Conservation (phyloP, 192 early-diverging fungal species). For the Ramicandelaber brevisporus region DNA sequence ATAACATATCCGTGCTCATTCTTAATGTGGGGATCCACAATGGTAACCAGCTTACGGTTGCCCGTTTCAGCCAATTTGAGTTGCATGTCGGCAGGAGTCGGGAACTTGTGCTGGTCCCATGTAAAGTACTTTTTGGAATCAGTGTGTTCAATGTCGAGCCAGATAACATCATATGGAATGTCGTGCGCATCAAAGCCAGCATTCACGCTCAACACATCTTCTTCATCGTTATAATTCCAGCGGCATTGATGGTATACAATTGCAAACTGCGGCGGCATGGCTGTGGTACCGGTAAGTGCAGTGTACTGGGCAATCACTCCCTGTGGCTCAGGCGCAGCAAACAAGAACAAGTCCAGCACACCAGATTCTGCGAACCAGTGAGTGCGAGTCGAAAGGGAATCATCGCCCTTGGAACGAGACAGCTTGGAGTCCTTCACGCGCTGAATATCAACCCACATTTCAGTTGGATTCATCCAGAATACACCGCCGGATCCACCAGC, state of each 20-base stretch:
- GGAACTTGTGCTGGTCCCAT: slow-evolving; percentile 83
- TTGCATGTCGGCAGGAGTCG: slow-evolving; percentile 68
- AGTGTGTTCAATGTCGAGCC: slow-evolving; percentile 99
- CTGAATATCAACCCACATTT: slow-evolving; percentile 95
- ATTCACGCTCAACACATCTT: slow-evolving; percentile 68
- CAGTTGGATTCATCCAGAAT: slow-evolving; percentile 82
- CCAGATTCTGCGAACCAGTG: slow-evolving; percentile 94
- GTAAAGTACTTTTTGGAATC: slow-evolving; percentile 95
- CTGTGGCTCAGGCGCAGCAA: slow-evolving; percentile 38
- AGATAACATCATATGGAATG: slow-evolving; percentile 94
- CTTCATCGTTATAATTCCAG: slow-evolving; percentile 91
- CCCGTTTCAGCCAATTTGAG: slow-evolving; percentile 37
- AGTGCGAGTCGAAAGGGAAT: slow-evolving; percentile 18
- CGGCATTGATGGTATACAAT: slow-evolving; percentile 91
- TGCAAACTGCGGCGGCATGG: slow-evolving; percentile 69
- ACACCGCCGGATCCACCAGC: slow-evolving; percentile 46
- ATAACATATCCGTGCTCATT: slow-evolving; percentile 45
- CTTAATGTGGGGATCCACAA: slow-evolving; percentile 96
- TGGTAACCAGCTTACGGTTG: slow-evolving; percentile 55
- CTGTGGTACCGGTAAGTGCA: slow-evolving; percentile 47
- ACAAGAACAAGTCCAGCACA: slow-evolving; percentile 65
- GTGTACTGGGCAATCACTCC: slow-evolving; percentile 51
- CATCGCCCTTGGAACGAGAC: not conserved
- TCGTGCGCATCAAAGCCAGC: slow-evolving; percentile 66
- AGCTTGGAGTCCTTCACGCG: slow-evolving; percentile 18